These are phyloP conservation scores for Ceratocystis eucalypticola DNA, from an alignment of 2,329 filamentous ascomycete species.

Conservation along the genomic window DNA sequence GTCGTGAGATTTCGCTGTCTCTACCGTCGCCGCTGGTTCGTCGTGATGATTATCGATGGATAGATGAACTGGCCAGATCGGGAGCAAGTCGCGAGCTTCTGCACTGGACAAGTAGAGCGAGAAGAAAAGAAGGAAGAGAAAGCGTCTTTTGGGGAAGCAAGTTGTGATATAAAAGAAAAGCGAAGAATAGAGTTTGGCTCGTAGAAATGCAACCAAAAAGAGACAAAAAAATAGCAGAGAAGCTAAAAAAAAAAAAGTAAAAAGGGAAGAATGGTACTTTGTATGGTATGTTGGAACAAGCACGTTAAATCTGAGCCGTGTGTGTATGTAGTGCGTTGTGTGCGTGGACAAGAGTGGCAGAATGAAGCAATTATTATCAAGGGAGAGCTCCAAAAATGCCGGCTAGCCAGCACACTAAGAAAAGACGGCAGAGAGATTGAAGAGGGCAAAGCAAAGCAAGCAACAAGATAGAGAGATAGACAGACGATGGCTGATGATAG, in stretches of 20 bases:
- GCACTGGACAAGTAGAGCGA: background rate
- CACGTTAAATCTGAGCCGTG: slow-evolving; percentile 3
- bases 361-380: background rate
- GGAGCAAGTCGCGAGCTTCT: background rate
- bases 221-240: background rate
- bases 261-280: slow-evolving; percentile 16
- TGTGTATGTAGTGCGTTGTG: background rate
- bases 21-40: too few relatives aligned
- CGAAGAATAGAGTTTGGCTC: slow-evolving; percentile 1
- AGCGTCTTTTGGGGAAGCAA: too few relatives aligned
- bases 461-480: background rate
- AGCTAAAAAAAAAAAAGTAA: slow-evolving; percentile 6
- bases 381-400: background rate
- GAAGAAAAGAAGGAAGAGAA: background rate
- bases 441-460: background rate
- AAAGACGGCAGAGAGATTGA: background rate
- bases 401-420: background rate
- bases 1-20: too few relatives aligned
- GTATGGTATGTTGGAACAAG: slow-evolving; percentile 18
- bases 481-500: background rate
- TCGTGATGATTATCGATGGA: too few relatives aligned
- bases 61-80: too few relatives aligned
- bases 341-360: background rate
- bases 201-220: slow-evolving; percentile 11
- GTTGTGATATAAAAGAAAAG: background rate